Evolutionary conservation across 208 protist genomes (phyloP), one percentile per base, ranked within the genome.

Genomic region (Wallacemonas sp.): DNA sequence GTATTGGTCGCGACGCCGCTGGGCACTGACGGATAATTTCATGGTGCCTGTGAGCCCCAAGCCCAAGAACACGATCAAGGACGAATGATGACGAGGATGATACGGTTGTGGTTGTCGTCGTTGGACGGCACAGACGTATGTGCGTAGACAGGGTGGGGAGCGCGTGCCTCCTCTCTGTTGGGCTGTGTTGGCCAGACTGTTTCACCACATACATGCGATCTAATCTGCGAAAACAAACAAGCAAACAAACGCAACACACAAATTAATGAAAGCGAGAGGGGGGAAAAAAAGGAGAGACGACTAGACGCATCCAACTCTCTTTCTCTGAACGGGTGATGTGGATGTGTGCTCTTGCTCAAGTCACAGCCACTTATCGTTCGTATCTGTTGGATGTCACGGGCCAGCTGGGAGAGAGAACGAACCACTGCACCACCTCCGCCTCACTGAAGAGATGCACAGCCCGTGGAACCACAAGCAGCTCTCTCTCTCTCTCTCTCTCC

Each of bases 61-160:
- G 72, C 65, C 86, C 32, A 95, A 93, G 76, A 95, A 95, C 71
- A 95, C 90, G 41, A 95, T 95, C 65, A 85, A 81, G 61, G 87
- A 92, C 56, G 90, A 95, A 63, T 95, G 82, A 66, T 1, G 24
- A 11, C 9, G 6, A 23, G 4, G 36, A 41, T 41, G 6, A 17
- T 6, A 6, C 14, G 6, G 14, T n/a, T n/a, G n/a, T n/a, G n/a
- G n/a, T n/a, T n/a, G n/a, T n/a, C n/a, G n/a, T n/a, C n/a, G n/a
- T n/a, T n/a, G n/a, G n/a, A n/a, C n/a, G n/a, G n/a, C n/a, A n/a
- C n/a, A n/a, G n/a, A n/a, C n/a, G n/a, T n/a, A n/a, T n/a, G n/a
- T n/a, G 36, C 14, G 9, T 41, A 17, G 36, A 17, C 36, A 17
- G 6, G 6, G 36, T 41, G 6, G 6, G 6, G 36, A 17, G 36